Base-by-base conservation (phyloP, 2,329 filamentous ascomycete genomes). In the Arachnopeziza araneosa region DNA sequence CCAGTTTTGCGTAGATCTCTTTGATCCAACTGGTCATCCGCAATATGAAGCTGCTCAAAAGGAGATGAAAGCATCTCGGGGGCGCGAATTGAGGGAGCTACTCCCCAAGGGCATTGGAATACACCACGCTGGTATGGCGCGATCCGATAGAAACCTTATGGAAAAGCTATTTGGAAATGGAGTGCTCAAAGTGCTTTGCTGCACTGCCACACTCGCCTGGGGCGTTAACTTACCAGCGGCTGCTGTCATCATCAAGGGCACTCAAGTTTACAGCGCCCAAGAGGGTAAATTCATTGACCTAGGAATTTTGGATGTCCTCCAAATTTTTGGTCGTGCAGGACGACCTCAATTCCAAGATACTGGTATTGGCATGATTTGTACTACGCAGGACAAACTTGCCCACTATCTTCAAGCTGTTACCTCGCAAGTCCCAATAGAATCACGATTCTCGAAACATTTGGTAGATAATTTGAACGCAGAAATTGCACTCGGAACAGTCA, bases 391-490 rank as follows among this genome's bases (percentile, higher is more conserved):
- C 74, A 96, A 93, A 72, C 79, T 99, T 9, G 78, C 88, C 30
- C 93, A 99, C 73, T 99, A 99, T 72, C 79, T 98, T 52, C 88
- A 88, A 50, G 93, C 95, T 1, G 90, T 99, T 1, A 99, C 95
- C 10, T 90, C 96, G 65, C 95, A 99, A 72, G 88, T 96, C 65
- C 95, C 96, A 0, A 99, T 99, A 63, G 95, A 99, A 71, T 98
- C 93, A n/a, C 89, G 87, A 61, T 97, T 99, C 71, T 97, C 93
- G 1, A 83, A 90, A 32, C 96, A 96, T 74, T 79, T 99, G 12
- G 93, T 99, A 1, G 95, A 99, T 73, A 99, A 99, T 66, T 77
- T 99, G 61, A 99, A 99, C 67, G 95, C 95, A 0, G 95, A 99
- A 72, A 92, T 99, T 64, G 85, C 92, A 0, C 76, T 99, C 9